Conservation (phyloP, 106 monocot genomes). For the Apostasia shenzhenica region DNA sequence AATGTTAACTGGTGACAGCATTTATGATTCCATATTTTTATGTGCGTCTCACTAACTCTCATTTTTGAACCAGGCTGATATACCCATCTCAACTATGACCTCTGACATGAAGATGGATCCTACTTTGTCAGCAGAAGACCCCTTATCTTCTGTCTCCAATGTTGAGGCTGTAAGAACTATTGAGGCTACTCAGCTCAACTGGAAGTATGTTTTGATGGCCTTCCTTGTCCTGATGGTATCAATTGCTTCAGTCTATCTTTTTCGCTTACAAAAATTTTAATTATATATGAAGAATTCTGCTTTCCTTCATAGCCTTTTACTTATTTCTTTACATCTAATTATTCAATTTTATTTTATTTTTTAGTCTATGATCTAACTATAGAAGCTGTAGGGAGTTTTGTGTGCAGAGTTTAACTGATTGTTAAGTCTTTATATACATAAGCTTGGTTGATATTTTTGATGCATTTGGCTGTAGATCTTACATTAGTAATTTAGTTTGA, state of each 20-base stretch:
- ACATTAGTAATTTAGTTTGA: no score
- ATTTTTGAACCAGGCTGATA: slow-evolving; percentile 11
- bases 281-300: no score
- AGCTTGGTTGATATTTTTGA: no score
- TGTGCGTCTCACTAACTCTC: neutral
- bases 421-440: no score
- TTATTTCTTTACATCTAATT: neutral
- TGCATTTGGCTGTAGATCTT: no score
- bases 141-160: slow-evolving; percentile 9
- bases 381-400: no score
- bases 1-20: no score
- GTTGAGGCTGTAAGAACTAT: slow-evolving; percentile 35
- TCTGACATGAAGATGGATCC: slow-evolving; percentile 5
- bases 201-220: slow-evolving; percentile 31
- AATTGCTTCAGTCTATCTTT: slow-evolving; percentile 16
- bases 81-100: neutral
- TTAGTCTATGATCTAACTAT: no score
- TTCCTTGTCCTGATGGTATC: slow-evolving; percentile 24
- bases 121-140: slow-evolving; percentile 17
- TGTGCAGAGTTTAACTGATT: no score
- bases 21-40: no score
- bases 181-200: slow-evolving; percentile 28
- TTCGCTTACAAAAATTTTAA: slow-evolving; percentile 7
- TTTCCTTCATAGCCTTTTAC: neutral
- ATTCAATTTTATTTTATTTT: neutral